Evolutionary conservation across 495 filamentous ascomycete species (phyloP), one percentile per base, ranked within the genome.

Genomic region (Choiromyces venosus): DNA sequence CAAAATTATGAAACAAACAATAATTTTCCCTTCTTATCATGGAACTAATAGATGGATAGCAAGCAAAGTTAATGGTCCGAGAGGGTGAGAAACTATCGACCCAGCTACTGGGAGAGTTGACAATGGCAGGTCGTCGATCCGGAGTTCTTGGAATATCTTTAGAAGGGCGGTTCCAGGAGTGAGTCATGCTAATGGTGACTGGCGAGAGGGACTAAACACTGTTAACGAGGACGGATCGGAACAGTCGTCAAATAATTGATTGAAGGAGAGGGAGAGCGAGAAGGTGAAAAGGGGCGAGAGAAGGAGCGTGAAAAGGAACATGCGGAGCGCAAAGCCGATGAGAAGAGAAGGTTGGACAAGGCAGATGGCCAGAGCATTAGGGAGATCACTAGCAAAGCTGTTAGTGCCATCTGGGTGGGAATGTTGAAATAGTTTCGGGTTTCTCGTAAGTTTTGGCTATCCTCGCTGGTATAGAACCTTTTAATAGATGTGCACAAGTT

Each of bases 381-480:
- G n/a, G n/a, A n/a, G n/a, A 94, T 97, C 68, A 90, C 90, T n/a
- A 89, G 88, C 37, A 99, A 99, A 83, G 94, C 94, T 4, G 89
- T 96, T 14, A 94, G 93, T 40, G 94, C 91, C 0, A 90, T 93
- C 73, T 83, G 97, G 61, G 83, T 98, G 39, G 87, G 96, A 37
- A 81, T 99, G 35, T 82, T 98, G 70, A 98, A 97, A 83, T 99
- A 95, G 95, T n/a, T n/a, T n/a, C n/a, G n/a, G n/a, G n/a, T n/a
- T n/a, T n/a, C n/a, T n/a, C n/a, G n/a, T n/a, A n/a, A 92, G 97
- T 81, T 96, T 83, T 84, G 37, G 33, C 70, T 61, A 38, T 56
- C n/a, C n/a, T 65, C 37, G 29, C 21, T 25, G 66, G 42, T n/a
- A 39, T 19, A 67, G 40, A n/a, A 16, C 46, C 25, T 61, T 40